These are phyloP conservation scores for Fonsecaea monophora DNA, from an alignment of 2,329 filamentous ascomycete genomes.

Conservation along the genomic window DNA sequence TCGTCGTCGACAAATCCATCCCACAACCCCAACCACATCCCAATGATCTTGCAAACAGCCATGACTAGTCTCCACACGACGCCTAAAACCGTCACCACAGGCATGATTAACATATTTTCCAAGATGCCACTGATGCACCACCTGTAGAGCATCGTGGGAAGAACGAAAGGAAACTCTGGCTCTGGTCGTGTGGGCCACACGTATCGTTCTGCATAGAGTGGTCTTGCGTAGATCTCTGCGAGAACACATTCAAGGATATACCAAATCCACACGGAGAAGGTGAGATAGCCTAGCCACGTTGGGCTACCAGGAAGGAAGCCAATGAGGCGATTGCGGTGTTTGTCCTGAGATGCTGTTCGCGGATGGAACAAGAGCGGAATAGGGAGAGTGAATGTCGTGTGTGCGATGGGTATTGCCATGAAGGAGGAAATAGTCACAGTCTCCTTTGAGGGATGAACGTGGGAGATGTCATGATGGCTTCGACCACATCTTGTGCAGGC, in stretches of 20 bases:
- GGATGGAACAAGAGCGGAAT: slow-evolving; percentile 35
- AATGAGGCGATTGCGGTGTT: neutral
- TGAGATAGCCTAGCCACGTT: slow-evolving; percentile 50
- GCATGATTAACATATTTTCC: neutral
- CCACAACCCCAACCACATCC: slow-evolving; percentile 46
- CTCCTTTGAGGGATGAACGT: slow-evolving; percentile 9
- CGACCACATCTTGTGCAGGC: slow-evolving; percentile 27
- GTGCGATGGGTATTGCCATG: slow-evolving; percentile 56
- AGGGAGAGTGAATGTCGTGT: slow-evolving; percentile 64
- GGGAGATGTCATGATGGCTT: slow-evolving; percentile 9
- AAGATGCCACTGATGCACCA: slow-evolving; percentile 42
- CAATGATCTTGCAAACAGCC: slow-evolving; percentile 30
- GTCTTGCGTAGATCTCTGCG: slow-evolving; percentile 61
- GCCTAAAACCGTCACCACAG: slow-evolving; percentile 6
- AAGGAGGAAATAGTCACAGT: slow-evolving; percentile 50
- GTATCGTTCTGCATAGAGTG: slow-evolving; percentile 56
- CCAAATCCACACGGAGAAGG: slow-evolving; percentile 55
- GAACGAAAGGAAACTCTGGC: slow-evolving; percentile 62
- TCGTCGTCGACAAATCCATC: slow-evolving; percentile 54
- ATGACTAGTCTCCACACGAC: slow-evolving; percentile 29
- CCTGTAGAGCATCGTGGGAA: slow-evolving; percentile 61
- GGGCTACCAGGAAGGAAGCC: slow-evolving; percentile 36
- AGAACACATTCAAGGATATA: slow-evolving; percentile 57
- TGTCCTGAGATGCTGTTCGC: neutral
- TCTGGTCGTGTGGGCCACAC: slow-evolving; percentile 55